phyloP scores from a whole-genome alignment of 129 eudicot species.

The Escallonia rubra region DNA sequence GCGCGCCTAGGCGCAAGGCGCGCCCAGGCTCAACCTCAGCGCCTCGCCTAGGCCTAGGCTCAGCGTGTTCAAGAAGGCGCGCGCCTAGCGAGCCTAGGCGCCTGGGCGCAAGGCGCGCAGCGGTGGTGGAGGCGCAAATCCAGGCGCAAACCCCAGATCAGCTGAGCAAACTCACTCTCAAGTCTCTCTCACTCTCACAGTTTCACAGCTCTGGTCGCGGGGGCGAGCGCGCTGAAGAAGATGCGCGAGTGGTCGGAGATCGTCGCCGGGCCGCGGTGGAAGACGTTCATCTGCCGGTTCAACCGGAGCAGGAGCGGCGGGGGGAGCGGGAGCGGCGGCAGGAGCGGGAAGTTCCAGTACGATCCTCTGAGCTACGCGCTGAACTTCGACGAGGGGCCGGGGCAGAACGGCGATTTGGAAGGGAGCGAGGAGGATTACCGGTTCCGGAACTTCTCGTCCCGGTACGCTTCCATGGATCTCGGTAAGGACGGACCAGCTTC shows the following conservation, averaged over 20 bases:
- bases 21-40: too few relatives aligned
- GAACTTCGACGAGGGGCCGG: conserved; percentile 68
- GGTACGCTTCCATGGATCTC: conserved; percentile 47
- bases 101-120: too few relatives aligned
- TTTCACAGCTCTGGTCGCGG: conserved; percentile 52
- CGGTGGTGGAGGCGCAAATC: too few relatives aligned
- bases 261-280: conserved; percentile 78
- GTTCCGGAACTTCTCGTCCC: conserved; percentile 52
- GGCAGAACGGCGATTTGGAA: conserved; percentile 36
- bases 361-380: conserved; percentile 68
- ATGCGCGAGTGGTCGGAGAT: conserved; percentile 83
- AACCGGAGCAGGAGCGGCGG: conserved; percentile 35
- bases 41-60: too few relatives aligned
- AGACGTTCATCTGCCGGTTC: conserved; percentile 82
- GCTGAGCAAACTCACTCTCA: too few relatives aligned
- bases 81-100: too few relatives aligned
- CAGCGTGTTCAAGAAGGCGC: too few relatives aligned
- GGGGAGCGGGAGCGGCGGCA: conserved; percentile 4
- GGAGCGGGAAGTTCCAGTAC: conserved; percentile 48
- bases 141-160: too few relatives aligned
- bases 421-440: conserved; percentile 33
- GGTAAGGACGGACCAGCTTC: conserved; percentile 30
- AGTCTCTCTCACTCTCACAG: too few relatives aligned
- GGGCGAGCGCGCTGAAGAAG: conserved; percentile 49
- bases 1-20: too few relatives aligned